These are phyloP conservation scores for Marchantia paleacea DNA, from an alignment of 225 moss, liverwort and hornwort species.

Conservation along the genomic window DNA sequence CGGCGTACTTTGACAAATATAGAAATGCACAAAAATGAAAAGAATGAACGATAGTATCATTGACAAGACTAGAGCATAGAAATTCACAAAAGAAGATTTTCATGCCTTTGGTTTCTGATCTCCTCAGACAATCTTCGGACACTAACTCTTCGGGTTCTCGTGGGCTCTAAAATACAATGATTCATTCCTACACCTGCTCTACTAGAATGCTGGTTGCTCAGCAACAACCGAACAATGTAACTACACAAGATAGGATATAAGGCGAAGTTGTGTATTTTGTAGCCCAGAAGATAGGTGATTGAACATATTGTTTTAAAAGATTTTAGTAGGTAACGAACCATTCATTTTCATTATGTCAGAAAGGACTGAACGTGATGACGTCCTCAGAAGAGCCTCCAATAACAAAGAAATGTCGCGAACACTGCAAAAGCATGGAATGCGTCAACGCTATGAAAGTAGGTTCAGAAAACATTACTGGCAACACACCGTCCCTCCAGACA, in stretches of 20 bases:
- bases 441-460: not conserved
- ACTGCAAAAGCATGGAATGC: slow-evolving; percentile 35
- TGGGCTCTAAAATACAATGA: no score
- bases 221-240: not conserved
- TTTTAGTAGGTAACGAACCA: slow-evolving; percentile 35
- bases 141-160: no score
- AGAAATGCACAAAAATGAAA: not conserved
- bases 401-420: slow-evolving; percentile 79
- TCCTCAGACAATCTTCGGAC: not conserved
- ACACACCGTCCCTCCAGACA: no score
- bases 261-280: not conserved
- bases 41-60: not conserved
- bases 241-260: no score
- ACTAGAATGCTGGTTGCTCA: not conserved
- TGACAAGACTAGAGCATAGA: not conserved
- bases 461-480: not conserved
- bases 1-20: no score
- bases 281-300: not conserved
- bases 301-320: not conserved
- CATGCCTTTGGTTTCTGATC: not conserved
- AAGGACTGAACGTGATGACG: slow-evolving; percentile 57
- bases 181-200: no score
- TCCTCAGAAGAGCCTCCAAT: slow-evolving; percentile 76
- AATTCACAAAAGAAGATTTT: not conserved
- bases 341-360: slow-evolving; percentile 79